Base-by-base conservation (phyloP, 1,284 basidiomycete species). In the Ceratorhiza oryzae-sativae region DNA sequence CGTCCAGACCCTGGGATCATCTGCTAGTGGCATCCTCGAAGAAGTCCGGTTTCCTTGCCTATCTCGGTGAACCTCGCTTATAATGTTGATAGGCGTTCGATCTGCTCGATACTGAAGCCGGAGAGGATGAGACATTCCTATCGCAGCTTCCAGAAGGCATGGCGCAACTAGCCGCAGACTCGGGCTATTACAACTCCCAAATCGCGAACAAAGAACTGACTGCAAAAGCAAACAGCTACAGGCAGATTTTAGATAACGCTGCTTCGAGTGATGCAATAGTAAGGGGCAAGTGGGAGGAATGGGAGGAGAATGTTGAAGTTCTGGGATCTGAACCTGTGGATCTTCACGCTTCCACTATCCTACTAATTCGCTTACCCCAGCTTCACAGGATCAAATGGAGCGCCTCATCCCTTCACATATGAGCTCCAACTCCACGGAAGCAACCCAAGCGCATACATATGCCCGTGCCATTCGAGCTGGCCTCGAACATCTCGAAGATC, bases 21-120 rank as follows among this genome's bases (percentile, higher is more conserved):
- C 88, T 13, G 89, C 92, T 77, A 81, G 84, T 62, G 82, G 84
- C 27, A 82, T 92, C 18, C 79, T 98, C 9, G 87, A 93, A 60
- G 93, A 94, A 83, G 95, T 94, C 76, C 72, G 83, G 73, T 6
- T 23, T 30, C 70, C 73, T 25, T 34, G 5, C 5, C 13, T 36
- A 1, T 58, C 23, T 58, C 15, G 32, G 30, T 10, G 10, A 10
- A 5, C 30, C 10, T 23, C n/a, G 9, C 42, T n/a, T 55, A 34
- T 51, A 18, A 6, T 25, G 1, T 34, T 56, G 27, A 0, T 79
- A 97, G 93, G 89, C 93, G 0, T 86, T 95, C 83, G 93, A 95
- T 76, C 87, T 95, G 13, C 83, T 98, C 10, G 94, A 97, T 76
- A 88, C 88, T 68, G 96, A 98, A 81, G 92, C 92, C 20, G 90